Base-by-base conservation (phyloP, 2,329 filamentous ascomycete genomes). In the Blastomyces silverae region DNA sequence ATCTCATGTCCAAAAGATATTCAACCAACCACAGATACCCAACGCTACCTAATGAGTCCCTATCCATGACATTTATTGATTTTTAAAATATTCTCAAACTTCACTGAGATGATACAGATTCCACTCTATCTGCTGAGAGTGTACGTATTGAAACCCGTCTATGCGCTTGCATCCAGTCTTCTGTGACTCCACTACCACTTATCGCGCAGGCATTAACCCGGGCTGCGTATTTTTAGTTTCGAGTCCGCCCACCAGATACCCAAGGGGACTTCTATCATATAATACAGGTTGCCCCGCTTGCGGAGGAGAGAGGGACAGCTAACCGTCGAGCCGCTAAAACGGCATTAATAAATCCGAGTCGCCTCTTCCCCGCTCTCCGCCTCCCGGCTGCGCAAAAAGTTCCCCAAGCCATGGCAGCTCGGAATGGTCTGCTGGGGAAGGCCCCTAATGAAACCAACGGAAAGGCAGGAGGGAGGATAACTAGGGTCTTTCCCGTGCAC, bases 401-500 rank as follows among this genome's bases (percentile, higher is more conserved):
- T 31, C 25, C 22, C 22, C 25, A 48, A 55, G 50, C 34, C 20
- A 62, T 62, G 61, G 48, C 48, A 55, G 48, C 50, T 31, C 48
- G 48, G 46, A 62, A 62, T 53, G 61, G 48, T 34, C 28, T 55
- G 48, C 52, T 42, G 61, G n/a, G 34, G 46, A 55, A 55, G 20
- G 17, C 61, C 48, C 46, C 22, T 11, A 62, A 55, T 13, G 20
- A 55, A 53, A n/a, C 15, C 10, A 55, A 46, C 20, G 20, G 34
- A 15, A 48, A 52, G 10, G 22, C 46, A 42, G 62, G 62, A 46
- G 15, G 58, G 39, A 53, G 62, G 15, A 48, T 52, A 22, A 77
- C 78, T 46, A 74, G 75, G 44, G 74, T 79, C 57, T 67, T 77
- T 34, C 72, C 77, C 11, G 76, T 79, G 25, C 73, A 74, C 44